A percentile compares a stretch with the other conserved stretches of the same genome.
Evolutionary conservation across 208 protist genomes (phyloP).

Genomic region (Trypanosoma caninum): DNA sequence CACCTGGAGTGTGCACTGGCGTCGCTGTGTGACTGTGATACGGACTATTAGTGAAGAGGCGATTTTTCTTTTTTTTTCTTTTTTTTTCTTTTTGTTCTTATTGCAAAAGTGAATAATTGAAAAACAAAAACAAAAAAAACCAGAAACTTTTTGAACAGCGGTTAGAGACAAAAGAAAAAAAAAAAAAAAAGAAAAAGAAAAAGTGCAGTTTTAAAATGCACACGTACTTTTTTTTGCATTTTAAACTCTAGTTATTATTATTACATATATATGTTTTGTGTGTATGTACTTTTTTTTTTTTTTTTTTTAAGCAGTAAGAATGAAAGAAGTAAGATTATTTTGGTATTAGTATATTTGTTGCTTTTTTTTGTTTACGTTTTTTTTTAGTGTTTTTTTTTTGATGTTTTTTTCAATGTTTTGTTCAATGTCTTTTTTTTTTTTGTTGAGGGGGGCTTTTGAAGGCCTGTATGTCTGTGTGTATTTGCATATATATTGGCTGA

Average conservation of each 20-base stretch:
- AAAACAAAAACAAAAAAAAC: slow-evolving; percentile 3
- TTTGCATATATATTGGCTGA: no score
- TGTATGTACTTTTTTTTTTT: not conserved
- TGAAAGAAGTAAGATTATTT: slow-evolving; percentile 15
- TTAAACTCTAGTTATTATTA: not conserved
- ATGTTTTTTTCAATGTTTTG: slow-evolving; percentile 13
- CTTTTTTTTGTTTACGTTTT: not conserved
- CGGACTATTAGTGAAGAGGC: slow-evolving; percentile 17
- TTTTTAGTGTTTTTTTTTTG: not conserved
- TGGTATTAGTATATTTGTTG: slow-evolving; percentile 18
- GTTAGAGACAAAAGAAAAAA: not conserved
- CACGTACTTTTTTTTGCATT: no score
- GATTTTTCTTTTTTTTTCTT: not conserved
- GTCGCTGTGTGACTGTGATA: slow-evolving; percentile 60
- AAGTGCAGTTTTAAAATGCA: no score
- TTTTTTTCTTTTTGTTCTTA: not conserved
- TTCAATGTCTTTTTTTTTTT: no score
- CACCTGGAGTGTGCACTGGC: slow-evolving; percentile 37
- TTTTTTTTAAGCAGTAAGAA: no score
- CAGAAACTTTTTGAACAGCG: not conserved
- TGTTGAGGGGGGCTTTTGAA: no score
- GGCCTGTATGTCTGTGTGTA: no score
- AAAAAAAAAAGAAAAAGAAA: not conserved
- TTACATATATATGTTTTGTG: not conserved
- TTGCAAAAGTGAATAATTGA: not conserved